Conservation (phyloP, 306 rosid genomes). For the Mimosa bimucronata region DNA sequence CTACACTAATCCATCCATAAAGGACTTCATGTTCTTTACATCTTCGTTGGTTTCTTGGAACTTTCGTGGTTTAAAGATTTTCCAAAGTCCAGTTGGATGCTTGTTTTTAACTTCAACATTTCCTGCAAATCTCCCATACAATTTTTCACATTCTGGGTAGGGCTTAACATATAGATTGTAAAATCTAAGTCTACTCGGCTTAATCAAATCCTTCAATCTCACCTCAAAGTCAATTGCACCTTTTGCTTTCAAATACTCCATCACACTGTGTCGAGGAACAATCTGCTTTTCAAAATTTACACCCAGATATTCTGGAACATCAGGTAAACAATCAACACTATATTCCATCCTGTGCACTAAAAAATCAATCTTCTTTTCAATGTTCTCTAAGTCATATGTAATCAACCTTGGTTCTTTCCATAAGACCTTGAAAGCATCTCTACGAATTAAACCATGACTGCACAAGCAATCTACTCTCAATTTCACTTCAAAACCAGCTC, state of each 20-base stretch:
- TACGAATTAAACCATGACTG: slow-evolving; percentile 61
- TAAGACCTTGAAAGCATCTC: slow-evolving; percentile 71
- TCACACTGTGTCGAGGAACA: slow-evolving; percentile 71
- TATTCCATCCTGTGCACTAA: slow-evolving; percentile 64
- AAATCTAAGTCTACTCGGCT: slow-evolving; percentile 80
- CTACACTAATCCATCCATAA: slow-evolving; percentile 64
- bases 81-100: slow-evolving; percentile 83
- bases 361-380: slow-evolving; percentile 74
- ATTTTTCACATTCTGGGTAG: slow-evolving; percentile 77
- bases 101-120: slow-evolving; percentile 45
- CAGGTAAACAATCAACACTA: slow-evolving; percentile 60
- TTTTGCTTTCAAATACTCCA: slow-evolving; percentile 70
- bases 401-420: slow-evolving; percentile 88
- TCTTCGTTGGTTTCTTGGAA: slow-evolving; percentile 56
- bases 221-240: slow-evolving; percentile 71
- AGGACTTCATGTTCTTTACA: slow-evolving; percentile 59
- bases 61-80: slow-evolving; percentile 65
- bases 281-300: slow-evolving; percentile 87
- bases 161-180: slow-evolving; percentile 88
- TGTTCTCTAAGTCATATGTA: slow-evolving; percentile 56
- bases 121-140: slow-evolving; percentile 61
- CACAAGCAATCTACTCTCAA: slow-evolving; percentile 77
- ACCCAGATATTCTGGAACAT: slow-evolving; percentile 79
- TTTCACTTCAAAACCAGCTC: slow-evolving; percentile 81
- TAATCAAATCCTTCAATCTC: slow-evolving; percentile 69